These are phyloP conservation scores for Ceratocystis eucalypticola DNA, from an alignment of 2,329 filamentous ascomycete genomes.

Conservation along the genomic window DNA sequence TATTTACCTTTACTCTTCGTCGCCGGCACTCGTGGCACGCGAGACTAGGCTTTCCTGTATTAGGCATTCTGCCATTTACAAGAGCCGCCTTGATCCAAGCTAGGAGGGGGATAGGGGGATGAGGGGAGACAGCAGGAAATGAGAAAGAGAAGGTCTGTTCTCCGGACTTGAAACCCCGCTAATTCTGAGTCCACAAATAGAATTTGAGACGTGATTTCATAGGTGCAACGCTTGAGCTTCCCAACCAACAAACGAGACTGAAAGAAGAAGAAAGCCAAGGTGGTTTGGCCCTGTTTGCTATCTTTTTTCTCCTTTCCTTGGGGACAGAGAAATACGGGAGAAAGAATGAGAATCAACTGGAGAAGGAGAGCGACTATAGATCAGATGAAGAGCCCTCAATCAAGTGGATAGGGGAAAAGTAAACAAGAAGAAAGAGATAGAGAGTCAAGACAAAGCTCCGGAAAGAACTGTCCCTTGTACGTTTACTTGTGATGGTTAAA, in stretches of 20 bases:
- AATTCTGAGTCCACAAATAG: not conserved
- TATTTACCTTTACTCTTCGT: slow-evolving; percentile 12
- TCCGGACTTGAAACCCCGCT: not conserved
- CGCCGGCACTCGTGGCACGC: slow-evolving; percentile 19
- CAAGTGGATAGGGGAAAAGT: not conserved
- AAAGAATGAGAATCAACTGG: not conserved
- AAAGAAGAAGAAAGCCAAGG: not conserved
- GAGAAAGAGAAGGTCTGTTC: not conserved
- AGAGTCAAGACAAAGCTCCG: not conserved
- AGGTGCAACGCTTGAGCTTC: not conserved
- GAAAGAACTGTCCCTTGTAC: not conserved
- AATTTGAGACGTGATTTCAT: not conserved
- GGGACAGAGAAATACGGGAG: not conserved
- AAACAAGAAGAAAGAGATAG: not conserved
- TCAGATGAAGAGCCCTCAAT: not conserved
- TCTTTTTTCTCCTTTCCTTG: not conserved
- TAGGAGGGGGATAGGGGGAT: not conserved
- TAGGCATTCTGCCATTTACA: slow-evolving; percentile 9
- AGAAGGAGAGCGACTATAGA: not conserved
- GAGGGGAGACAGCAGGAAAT: not conserved
- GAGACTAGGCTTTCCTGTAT: slow-evolving; percentile 18
- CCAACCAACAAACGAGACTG: not conserved
- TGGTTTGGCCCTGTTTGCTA: not conserved
- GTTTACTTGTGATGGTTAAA: not conserved
- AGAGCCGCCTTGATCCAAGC: not conserved